Base-by-base conservation (phyloP, 163 green algal species). In the Scenedesmus sp. region DNA sequence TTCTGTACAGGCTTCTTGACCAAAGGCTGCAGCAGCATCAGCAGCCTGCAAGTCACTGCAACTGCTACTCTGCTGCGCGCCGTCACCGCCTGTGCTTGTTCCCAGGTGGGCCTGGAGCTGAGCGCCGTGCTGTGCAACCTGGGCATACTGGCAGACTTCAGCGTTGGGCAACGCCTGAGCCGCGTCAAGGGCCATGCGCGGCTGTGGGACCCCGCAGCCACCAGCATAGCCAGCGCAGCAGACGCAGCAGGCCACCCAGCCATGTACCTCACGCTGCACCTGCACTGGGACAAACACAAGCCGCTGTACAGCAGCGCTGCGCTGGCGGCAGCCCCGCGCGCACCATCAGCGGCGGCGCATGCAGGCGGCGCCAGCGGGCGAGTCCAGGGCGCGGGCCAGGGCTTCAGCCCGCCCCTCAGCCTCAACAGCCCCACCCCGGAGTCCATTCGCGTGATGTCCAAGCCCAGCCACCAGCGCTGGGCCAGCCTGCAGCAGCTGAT, bases 211-310 rank as follows among this genome's bases (percentile, higher is more conserved):
- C 61, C 81, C 9, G 18, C 42, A 22, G 37, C 33, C 20, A 51
- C 13, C 56, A 70, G 22, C 43, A 65, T 87, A 5, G 24, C 35
- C 59, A 76, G 35, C 35, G 43, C 22, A 7, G 37, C 70, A 35
- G 87, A 83, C 33, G 80, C 80, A 10, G 81, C 46, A 3, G 88
- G 88, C 43, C 83, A 85, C 73, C 81, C 81, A 18, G 88, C 35
- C 49, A 92, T 92, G 88, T 92, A 92, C 88, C 46, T 92, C 16
- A 81, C 53, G 3, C 24, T 90, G 16, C 37, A 82, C 40, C 82
- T 92, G 51, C 72, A 89, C 35, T 89, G 56, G 51, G 81, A 89
- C 72, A 70, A 72, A 6, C 42, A 82, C 89, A 81, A 81, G 70
- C 82, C 89, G 18, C 44, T 89, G 35, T 92, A 86, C 82, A 76